Conservation (phyloP, 1,284 basidiomycete genomes). For the Cutaneotrichosporon cavernicola region DNA sequence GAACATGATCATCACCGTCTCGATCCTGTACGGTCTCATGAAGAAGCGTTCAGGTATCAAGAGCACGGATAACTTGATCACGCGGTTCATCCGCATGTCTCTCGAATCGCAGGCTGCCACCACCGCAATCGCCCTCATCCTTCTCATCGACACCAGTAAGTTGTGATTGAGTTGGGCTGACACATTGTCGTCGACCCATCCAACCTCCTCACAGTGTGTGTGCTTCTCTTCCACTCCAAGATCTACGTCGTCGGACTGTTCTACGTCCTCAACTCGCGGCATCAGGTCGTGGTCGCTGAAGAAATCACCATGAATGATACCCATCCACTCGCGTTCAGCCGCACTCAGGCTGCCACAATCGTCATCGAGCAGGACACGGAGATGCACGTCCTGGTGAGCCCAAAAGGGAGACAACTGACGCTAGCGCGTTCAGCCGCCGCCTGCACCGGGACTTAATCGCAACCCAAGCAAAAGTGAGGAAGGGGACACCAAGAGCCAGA, state of each 20-base stretch:
- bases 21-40: conserved; percentile 32
- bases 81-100: conserved; percentile 34
- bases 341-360: not conserved
- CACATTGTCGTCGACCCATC: conserved; percentile 16
- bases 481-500: not conserved
- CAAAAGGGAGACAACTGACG: not conserved
- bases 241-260: conserved; percentile 36
- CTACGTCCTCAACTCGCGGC: conserved; percentile 36
- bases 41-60: conserved; percentile 36
- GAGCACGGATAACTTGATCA: conserved; percentile 36
- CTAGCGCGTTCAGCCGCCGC: not conserved
- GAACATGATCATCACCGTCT: conserved; percentile 37
- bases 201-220: conserved; percentile 32
- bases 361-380: not conserved
- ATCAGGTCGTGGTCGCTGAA: conserved; percentile 1
- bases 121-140: conserved; percentile 32
- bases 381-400: not conserved
- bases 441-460: not conserved
- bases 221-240: conserved; percentile 33
- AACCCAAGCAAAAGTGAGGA: not conserved
- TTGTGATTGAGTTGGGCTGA: not conserved
- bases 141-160: conserved; percentile 32
- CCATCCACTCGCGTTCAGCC: not conserved
- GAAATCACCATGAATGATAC: conserved; percentile 2
- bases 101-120: conserved; percentile 41